These are phyloP conservation scores for Kazachstania taianensis DNA, from an alignment of 805 yeast species.

Conservation along the genomic window DNA sequence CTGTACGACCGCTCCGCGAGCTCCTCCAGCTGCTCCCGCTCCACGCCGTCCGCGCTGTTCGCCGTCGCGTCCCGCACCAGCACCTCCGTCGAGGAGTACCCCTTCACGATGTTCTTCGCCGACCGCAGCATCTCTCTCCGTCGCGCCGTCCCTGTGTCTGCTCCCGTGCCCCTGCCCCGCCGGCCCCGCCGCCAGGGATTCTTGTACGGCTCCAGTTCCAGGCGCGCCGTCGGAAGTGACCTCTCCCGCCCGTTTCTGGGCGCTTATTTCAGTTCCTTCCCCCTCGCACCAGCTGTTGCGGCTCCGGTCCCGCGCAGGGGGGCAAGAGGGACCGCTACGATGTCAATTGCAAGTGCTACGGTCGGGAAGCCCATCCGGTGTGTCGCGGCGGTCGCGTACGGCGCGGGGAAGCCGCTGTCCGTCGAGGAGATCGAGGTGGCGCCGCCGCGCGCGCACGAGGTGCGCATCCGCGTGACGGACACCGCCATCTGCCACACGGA, in stretches of 20 bases:
- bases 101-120: conserved; percentile 66
- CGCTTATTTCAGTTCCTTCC: too few species aligned
- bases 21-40: conserved; percentile 75
- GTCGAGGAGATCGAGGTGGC: conserved; percentile 84
- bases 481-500: conserved; percentile 99
- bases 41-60: conserved; percentile 80
- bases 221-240: too few species aligned
- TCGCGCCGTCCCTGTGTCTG: too few species aligned
- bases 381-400: conserved; percentile 97
- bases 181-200: too few species aligned
- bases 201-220: too few species aligned
- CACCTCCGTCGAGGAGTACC: conserved; percentile 78
- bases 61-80: conserved; percentile 88
- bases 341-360: too few species aligned
- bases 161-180: too few species aligned
- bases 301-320: too few species aligned
- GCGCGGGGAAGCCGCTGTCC: conserved; percentile 71
- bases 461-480: conserved; percentile 74
- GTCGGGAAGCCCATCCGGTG: conserved; percentile 55
- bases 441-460: conserved; percentile 96
- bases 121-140: conserved; percentile 40
- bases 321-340: too few species aligned
- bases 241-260: too few species aligned
- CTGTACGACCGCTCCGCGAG: conserved; percentile 65
- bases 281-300: too few species aligned